Conservation (phyloP, 169 alveolate species). For the Eimeria praecox region DNA sequence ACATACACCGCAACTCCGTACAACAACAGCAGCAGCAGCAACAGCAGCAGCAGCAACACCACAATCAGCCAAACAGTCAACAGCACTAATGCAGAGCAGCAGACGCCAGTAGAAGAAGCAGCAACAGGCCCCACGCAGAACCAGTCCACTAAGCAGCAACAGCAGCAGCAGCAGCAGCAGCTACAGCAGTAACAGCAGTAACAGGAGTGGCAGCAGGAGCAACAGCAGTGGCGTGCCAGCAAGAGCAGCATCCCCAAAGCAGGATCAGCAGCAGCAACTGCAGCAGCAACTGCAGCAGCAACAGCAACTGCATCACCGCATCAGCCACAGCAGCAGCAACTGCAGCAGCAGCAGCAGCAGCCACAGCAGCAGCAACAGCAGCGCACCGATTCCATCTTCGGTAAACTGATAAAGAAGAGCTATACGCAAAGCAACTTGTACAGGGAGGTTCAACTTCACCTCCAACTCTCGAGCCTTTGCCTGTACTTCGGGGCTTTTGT, state of each 20-base stretch:
- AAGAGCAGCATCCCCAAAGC: too few species aligned
- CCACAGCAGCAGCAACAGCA: neutral
- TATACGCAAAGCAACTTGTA: constrained; percentile 52
- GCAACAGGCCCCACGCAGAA: neutral
- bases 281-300: neutral
- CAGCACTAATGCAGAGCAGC: neutral
- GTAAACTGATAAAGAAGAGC: constrained; percentile 65
- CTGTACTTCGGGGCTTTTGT: constrained; percentile 74
- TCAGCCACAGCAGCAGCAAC: neutral
- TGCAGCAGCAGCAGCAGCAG: constrained; percentile 4
- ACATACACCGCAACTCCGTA: neutral
- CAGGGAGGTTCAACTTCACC: neutral
- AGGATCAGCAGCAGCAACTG: too few species aligned
- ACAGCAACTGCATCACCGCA: neutral
- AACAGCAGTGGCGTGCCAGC: too few species aligned
- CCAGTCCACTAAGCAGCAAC: too few species aligned
- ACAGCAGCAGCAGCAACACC: neutral
- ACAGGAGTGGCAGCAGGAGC: too few species aligned
- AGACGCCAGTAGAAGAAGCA: neutral
- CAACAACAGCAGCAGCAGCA: neutral
- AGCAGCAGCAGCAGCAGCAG: too few species aligned
- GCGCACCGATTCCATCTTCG: constrained; percentile 48
- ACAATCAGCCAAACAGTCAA: neutral
- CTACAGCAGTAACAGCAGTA: too few species aligned
- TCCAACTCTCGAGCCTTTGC: constrained; percentile 14